Conservation (phyloP, 1,284 basidiomycete species). For the Trichosporon faecale region DNA sequence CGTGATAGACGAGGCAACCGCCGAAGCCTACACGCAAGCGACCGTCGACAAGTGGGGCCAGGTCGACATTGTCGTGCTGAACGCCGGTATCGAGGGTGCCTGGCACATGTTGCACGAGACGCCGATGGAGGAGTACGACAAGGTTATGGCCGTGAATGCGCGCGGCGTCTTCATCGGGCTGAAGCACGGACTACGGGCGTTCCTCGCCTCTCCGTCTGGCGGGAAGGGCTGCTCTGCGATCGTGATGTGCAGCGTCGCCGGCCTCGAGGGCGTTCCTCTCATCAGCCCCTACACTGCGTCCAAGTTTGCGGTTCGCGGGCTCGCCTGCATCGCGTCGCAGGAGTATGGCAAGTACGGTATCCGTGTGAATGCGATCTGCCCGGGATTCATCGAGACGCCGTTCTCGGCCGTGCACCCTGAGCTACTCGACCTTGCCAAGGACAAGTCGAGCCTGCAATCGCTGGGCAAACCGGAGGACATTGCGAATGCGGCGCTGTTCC, state of each 20-base stretch:
- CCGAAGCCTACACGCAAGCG: slow-evolving; percentile 13
- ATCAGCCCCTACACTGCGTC: slow-evolving; percentile 36
- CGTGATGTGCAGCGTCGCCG: slow-evolving; percentile 32
- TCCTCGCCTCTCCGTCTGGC: slow-evolving; percentile 25
- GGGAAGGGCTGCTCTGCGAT: slow-evolving; percentile 32
- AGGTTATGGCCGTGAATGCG: slow-evolving; percentile 24
- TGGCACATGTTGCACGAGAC: slow-evolving; percentile 19
- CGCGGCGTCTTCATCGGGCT: slow-evolving; percentile 32
- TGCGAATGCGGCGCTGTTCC: slow-evolving; percentile 29
- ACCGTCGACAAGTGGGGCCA: slow-evolving; percentile 25
- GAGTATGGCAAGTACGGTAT: slow-evolving; percentile 35
- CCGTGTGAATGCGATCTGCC: slow-evolving; percentile 35
- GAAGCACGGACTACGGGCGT: slow-evolving; percentile 27
- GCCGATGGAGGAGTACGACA: slow-evolving; percentile 22
- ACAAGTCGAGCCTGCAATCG: slow-evolving; percentile 23
- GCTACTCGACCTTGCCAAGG: slow-evolving; percentile 14
- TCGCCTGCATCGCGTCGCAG: slow-evolving; percentile 29
- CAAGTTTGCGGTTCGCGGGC: slow-evolving; percentile 37
- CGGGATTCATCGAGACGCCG: slow-evolving; percentile 29
- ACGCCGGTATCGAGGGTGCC: slow-evolving; percentile 25
- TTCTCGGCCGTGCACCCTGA: slow-evolving; percentile 20
- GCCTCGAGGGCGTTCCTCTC: slow-evolving; percentile 32
- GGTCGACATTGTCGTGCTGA: slow-evolving; percentile 24
- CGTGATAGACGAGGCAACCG: slow-evolving; percentile 17
- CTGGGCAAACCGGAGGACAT: slow-evolving; percentile 36